These are phyloP conservation scores for Candida qinlingensis DNA, from an alignment of 805 yeast species.

Conservation along the genomic window DNA sequence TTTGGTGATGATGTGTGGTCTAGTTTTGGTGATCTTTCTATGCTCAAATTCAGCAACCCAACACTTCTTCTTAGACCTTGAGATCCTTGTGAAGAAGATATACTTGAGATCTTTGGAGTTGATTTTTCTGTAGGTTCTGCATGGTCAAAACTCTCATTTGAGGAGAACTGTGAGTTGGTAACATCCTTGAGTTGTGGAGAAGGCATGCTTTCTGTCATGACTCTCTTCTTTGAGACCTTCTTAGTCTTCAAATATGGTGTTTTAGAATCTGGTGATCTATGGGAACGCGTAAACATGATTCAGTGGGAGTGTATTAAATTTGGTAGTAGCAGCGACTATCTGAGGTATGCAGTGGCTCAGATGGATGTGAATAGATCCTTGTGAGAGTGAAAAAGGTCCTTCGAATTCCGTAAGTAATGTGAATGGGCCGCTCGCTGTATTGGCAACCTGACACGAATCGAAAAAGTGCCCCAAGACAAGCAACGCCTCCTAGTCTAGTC, in stretches of 20 bases:
- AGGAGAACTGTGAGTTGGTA: slow-evolving; percentile 8
- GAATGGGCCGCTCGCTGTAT: no score
- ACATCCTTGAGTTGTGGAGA: slow-evolving; percentile 24
- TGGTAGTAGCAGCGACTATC: background rate
- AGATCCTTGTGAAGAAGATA: slow-evolving; percentile 25
- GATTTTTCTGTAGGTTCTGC: slow-evolving; percentile 8
- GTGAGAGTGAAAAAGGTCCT: no score
- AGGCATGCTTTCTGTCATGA: slow-evolving; percentile 21
- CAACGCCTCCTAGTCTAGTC: no score
- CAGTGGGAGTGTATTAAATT: background rate
- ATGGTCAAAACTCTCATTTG: slow-evolving; percentile 7
- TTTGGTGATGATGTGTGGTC: slow-evolving; percentile 19
- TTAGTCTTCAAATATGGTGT: background rate
- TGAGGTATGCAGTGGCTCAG: no score
- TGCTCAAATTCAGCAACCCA: slow-evolving; percentile 44
- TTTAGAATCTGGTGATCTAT: slow-evolving; percentile 7
- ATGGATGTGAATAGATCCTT: no score
- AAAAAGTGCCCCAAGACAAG: no score
- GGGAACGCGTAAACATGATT: slow-evolving; percentile 15
- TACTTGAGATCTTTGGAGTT: slow-evolving; percentile 19
- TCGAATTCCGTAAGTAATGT: no score
- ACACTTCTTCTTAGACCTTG: slow-evolving; percentile 45
- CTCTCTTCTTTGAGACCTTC: slow-evolving; percentile 19
- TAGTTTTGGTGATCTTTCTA: slow-evolving; percentile 31
- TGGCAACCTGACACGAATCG: no score